Percentiles rank a stretch among this genome's conserved stretches.
Evolutionary conservation across 2,329 filamentous ascomycete species (phyloP).

Genomic region (Chalara sp.): DNA sequence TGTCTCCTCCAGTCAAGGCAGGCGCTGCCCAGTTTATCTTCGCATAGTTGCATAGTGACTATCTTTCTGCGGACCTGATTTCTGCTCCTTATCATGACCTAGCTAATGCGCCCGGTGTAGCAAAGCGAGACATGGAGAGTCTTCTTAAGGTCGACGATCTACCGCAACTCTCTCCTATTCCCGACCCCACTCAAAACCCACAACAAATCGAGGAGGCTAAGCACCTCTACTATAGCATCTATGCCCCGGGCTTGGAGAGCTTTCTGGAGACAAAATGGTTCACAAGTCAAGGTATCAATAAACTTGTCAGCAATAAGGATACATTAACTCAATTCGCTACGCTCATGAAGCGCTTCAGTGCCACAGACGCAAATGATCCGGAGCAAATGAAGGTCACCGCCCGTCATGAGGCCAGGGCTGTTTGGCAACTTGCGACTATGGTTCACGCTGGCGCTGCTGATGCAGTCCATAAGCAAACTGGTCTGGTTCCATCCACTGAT

Average conservation of each 20-base stretch:
- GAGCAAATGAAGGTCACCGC: slow-evolving; percentile 46
- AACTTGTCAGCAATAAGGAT: slow-evolving; percentile 44
- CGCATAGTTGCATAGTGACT: no score
- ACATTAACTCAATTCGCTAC: slow-evolving; percentile 62
- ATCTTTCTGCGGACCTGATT: no score
- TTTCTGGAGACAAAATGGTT: slow-evolving; percentile 86
- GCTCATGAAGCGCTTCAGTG: slow-evolving; percentile 51
- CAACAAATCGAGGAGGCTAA: slow-evolving; percentile 59
- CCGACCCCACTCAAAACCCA: slow-evolving; percentile 35
- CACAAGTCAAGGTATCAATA: slow-evolving; percentile 36
- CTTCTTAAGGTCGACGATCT: slow-evolving; percentile 59
- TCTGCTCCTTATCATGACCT: slow-evolving; percentile 12
- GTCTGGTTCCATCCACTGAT: slow-evolving; percentile 43
- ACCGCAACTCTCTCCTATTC: slow-evolving; percentile 47
- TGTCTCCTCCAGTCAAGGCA: slow-evolving; percentile 8
- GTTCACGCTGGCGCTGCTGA: slow-evolving; percentile 25
- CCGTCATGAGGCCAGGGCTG: slow-evolving; percentile 48
- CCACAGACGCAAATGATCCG: slow-evolving; percentile 40
- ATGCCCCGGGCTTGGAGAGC: slow-evolving; percentile 65
- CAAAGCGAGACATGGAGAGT: slow-evolving; percentile 66
- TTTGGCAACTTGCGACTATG: slow-evolving; percentile 53
- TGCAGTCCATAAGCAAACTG: slow-evolving; percentile 24
- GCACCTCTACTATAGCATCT: slow-evolving; percentile 67
- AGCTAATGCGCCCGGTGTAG: slow-evolving; percentile 42
- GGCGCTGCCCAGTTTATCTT: neutral